These are phyloP conservation scores for Leucosporidium yakuticum DNA, from an alignment of 768 basidiomycete species.

Conservation along the genomic window DNA sequence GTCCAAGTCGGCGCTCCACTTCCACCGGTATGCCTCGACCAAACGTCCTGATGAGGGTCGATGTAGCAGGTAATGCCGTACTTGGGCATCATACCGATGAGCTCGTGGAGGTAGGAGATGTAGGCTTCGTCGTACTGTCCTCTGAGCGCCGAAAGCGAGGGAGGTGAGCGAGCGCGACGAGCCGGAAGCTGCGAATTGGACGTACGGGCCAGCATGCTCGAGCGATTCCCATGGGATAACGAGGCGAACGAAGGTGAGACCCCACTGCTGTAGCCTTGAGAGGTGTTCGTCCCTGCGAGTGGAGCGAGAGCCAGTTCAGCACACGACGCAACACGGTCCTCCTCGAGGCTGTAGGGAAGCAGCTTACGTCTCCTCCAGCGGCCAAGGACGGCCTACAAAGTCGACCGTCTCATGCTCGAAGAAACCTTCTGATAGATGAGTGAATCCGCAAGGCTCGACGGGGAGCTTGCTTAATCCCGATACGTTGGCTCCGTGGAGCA, in stretches of 20 bases:
- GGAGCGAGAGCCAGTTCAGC: not conserved
- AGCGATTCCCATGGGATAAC: constrained; percentile 96
- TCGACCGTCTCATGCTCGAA: constrained; percentile 64
- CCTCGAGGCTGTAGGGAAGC: constrained; percentile 51
- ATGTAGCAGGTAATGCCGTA: constrained; percentile 71
- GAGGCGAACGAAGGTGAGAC: constrained; percentile 48
- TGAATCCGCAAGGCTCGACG: constrained; percentile 52
- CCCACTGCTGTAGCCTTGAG: constrained; percentile 28
- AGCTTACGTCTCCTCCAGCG: constrained; percentile 76
- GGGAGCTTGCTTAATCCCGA: constrained; percentile 64
- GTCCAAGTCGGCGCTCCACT: constrained; percentile 94
- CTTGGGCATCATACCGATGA: constrained; percentile 64
- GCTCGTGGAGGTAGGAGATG: constrained; percentile 63
- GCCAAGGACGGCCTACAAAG: constrained; percentile 87
- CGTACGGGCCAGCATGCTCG: constrained; percentile 87
- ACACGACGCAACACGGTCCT: not conserved
- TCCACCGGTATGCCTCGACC: constrained; percentile 89
- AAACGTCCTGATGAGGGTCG: constrained; percentile 78
- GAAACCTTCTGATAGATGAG: constrained; percentile 53
- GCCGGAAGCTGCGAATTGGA: constrained; percentile 35
- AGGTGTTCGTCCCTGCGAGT: constrained; percentile 43
- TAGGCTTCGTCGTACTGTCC: constrained; percentile 81
- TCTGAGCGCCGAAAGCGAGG: constrained; percentile 44
- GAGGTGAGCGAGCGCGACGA: not conserved
- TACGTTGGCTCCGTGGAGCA: constrained; percentile 76